phyloP scores from a whole-genome alignment of 1,284 basidiomycete species.

The Sphaerobolus stellatus region DNA sequence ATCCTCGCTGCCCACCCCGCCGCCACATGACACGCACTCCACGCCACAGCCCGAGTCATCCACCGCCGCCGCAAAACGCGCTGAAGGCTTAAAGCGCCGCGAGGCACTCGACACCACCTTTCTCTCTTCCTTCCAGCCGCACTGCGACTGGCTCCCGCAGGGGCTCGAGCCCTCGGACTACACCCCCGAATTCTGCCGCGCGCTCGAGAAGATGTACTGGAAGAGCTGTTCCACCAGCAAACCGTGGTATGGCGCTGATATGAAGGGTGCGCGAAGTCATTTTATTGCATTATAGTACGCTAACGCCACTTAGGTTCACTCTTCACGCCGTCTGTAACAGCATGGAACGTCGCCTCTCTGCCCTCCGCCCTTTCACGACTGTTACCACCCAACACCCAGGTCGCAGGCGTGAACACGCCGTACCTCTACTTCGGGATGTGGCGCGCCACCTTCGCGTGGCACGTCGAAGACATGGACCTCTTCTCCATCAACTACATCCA shows the following conservation, averaged over 20 bases:
- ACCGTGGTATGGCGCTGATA: constrained; percentile 96
- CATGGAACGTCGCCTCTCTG: constrained; percentile 93
- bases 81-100: constrained; percentile 10
- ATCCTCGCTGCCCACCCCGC: constrained; percentile 10
- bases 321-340: constrained; percentile 76
- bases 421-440: constrained; percentile 99
- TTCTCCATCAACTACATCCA: constrained; percentile 96
- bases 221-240: constrained; percentile 85
- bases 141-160: constrained; percentile 74
- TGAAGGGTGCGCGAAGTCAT: constrained; percentile 62
- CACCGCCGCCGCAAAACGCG: not conserved
- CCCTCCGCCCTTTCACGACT: constrained; percentile 86
- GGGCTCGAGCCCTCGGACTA: constrained; percentile 73
- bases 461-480: constrained; percentile 79
- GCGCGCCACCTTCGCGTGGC: constrained; percentile 98
- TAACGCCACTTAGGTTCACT: constrained; percentile 64
- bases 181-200: constrained; percentile 80
- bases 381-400: constrained; percentile 61
- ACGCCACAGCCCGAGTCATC: not conserved
- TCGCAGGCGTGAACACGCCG: constrained; percentile 96
- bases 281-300: too few species aligned
- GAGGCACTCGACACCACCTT: constrained; percentile 51
- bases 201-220: constrained; percentile 92
- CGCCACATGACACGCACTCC: not conserved
- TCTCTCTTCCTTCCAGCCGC: constrained; percentile 67